A percentile compares a stretch with the other conserved stretches of the same genome.
These are phyloP conservation scores for Verticillium isaacii DNA, from an alignment of 2,329 filamentous ascomycete genomes.

Conservation along the genomic window DNA sequence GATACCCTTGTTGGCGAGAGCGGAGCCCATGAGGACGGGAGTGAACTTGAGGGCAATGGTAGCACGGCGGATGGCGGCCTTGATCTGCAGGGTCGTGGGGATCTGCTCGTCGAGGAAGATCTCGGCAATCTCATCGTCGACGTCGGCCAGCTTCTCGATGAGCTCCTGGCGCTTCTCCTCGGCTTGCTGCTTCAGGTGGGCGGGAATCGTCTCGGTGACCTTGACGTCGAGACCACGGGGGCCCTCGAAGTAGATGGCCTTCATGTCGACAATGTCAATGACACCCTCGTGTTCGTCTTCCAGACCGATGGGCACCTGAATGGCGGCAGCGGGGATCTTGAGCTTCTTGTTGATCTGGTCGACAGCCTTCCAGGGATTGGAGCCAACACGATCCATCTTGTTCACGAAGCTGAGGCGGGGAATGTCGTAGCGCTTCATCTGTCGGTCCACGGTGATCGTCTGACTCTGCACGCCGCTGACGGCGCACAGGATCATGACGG, in stretches of 20 bases:
- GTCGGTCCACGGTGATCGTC: constrained; percentile 95
- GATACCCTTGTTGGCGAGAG: constrained; percentile 87
- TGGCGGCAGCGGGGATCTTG: constrained; percentile 84
- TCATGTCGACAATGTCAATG: constrained; percentile 89
- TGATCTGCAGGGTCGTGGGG: constrained; percentile 78
- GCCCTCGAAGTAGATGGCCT: constrained; percentile 88
- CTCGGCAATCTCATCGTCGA: constrained; percentile 96
- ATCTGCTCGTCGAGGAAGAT: constrained; percentile 84
- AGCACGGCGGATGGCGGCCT: constrained; percentile 82
- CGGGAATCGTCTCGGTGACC: constrained; percentile 75
- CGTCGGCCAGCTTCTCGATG: constrained; percentile 93
- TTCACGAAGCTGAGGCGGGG: constrained; percentile 95
- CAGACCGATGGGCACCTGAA: constrained; percentile 89
- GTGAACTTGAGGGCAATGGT: constrained; percentile 90
- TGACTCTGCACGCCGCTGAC: constrained; percentile 97
- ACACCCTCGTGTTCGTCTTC: constrained; percentile 93
- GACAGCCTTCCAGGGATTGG: constrained; percentile 95
- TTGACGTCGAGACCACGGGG: constrained; percentile 72
- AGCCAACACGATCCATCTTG: constrained; percentile 99
- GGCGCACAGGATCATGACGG: constrained; percentile 97
- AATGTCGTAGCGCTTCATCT: constrained; percentile 98
- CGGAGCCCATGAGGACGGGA: constrained; percentile 94
- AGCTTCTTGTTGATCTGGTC: constrained; percentile 98
- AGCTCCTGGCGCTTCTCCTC: constrained; percentile 79
- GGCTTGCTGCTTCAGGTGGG: constrained; percentile 69